These are phyloP conservation scores for Nannochloropsis granulata DNA, from an alignment of 108 stramenopile genomes.

Conservation along the genomic window DNA sequence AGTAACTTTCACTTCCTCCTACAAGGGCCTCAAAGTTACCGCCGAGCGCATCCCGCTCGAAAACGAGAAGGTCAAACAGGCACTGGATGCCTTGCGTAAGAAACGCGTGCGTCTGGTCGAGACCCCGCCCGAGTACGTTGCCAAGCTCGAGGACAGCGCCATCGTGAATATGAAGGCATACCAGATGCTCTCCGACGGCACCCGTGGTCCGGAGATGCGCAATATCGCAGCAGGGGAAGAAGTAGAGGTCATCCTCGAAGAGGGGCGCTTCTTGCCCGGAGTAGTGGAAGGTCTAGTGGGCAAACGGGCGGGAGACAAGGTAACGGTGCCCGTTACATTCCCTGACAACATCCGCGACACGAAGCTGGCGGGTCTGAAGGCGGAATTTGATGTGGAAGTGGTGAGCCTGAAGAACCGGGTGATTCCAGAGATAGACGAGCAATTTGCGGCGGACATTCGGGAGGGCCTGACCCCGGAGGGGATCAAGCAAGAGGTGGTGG, in stretches of 20 bases:
- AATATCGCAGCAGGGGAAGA: constrained; percentile 12
- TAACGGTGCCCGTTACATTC: constrained; percentile 3
- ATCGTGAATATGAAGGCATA: constrained; percentile 19
- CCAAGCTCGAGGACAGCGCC: constrained; percentile 10
- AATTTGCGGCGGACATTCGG: constrained; percentile 63
- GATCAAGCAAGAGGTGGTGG: constrained; percentile 57
- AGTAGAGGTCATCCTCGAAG: constrained; percentile 17
- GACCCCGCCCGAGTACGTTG: constrained; percentile 2
- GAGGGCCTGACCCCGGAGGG: constrained; percentile 57
- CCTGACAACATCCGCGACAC: constrained; percentile 3
- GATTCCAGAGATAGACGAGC: constrained; percentile 69
- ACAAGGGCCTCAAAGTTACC: constrained; percentile 5
- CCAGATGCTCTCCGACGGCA: constrained; percentile 1
- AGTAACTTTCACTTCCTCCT: background rate
- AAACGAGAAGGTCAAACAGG: background rate
- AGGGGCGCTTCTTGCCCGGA: constrained; percentile 12
- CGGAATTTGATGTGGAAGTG: constrained; percentile 74
- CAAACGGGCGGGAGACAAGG: constrained; percentile 1
- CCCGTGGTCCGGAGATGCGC: constrained; percentile 4
- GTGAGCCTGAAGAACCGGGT: constrained; percentile 39
- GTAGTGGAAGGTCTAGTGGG: constrained; percentile 16
- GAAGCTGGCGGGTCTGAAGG: constrained; percentile 49
- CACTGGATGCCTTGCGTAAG: constrained; percentile 7
- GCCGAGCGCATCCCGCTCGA: constrained; percentile 4
- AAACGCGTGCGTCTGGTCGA: background rate